Evolutionary conservation across 2,329 filamentous ascomycete genomes (phyloP).

Genomic region (Coleophoma crateriformis): DNA sequence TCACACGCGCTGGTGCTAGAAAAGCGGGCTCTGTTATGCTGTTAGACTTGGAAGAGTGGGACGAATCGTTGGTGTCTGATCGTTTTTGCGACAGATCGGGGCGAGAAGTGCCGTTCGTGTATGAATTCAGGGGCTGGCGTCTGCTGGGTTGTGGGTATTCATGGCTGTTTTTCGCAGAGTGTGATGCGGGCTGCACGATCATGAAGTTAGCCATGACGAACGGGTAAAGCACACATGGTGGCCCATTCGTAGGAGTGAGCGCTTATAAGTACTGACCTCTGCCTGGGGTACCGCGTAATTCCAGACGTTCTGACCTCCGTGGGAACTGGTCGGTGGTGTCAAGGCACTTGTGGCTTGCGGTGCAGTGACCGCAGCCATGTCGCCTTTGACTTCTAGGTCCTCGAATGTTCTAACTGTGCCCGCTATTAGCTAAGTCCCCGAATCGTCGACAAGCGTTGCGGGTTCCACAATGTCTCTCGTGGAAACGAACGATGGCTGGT

Average conservation of each 20-base stretch:
- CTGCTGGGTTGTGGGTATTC: not conserved
- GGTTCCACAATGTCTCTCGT: too few species aligned
- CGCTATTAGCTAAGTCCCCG: too few species aligned
- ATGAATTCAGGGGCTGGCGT: constrained; percentile 12
- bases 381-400: constrained; percentile 1
- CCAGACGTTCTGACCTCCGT: constrained; percentile 22
- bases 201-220: not conserved
- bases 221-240: not conserved
- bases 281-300: constrained; percentile 23
- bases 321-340: constrained; percentile 26
- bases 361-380: constrained; percentile 29
- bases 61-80: constrained; percentile 10
- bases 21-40: constrained; percentile 17
- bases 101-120: constrained; percentile 19
- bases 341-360: constrained; percentile 25
- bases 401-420: too few species aligned
- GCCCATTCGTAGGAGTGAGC: too few species aligned
- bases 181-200: constrained; percentile 7
- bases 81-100: constrained; percentile 17
- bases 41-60: constrained; percentile 5
- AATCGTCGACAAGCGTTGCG: too few species aligned
- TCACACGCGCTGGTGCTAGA: constrained; percentile 28
- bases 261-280: constrained; percentile 17
- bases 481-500: too few species aligned
- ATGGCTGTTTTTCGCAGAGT: constrained; percentile 13